These are phyloP conservation scores for Suillus subluteus DNA, from an alignment of 768 basidiomycete species.

Conservation along the genomic window DNA sequence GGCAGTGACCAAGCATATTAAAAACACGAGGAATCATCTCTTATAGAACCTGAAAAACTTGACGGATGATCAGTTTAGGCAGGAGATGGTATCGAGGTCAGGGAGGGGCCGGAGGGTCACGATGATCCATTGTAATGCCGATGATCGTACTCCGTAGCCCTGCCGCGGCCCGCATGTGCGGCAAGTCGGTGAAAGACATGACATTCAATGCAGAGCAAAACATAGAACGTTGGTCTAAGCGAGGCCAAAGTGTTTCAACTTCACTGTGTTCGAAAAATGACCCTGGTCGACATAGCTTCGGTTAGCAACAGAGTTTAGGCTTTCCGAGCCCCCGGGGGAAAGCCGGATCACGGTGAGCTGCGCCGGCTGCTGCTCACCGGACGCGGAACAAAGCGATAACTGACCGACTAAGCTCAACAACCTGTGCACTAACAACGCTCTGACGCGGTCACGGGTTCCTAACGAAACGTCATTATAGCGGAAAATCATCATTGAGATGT, in stretches of 20 bases:
- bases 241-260: too few relatives aligned
- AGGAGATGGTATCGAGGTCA: not conserved
- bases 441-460: not conserved
- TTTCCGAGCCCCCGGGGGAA: not conserved
- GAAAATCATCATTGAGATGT: conserved; percentile 9
- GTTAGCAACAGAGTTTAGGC: not conserved
- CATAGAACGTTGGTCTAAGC: too few relatives aligned
- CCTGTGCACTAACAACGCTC: not conserved
- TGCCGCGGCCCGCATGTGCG: not conserved
- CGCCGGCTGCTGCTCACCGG: not conserved
- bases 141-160: not conserved
- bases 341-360: not conserved
- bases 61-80: conserved; percentile 7
- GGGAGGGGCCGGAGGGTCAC: not conserved
- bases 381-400: not conserved
- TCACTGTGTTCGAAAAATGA: not conserved
- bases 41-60: not conserved
- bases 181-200: not conserved
- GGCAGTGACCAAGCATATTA: not conserved
- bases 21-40: conserved; percentile 5
- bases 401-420: not conserved
- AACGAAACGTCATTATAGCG: not conserved
- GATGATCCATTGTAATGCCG: not conserved
- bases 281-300: not conserved
- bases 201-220: too few relatives aligned